A percentile compares a stretch with the other conserved stretches of the same genome.
phyloP scores from a whole-genome alignment of 2,329 filamentous ascomycete genomes.

The Exophiala sp. region DNA sequence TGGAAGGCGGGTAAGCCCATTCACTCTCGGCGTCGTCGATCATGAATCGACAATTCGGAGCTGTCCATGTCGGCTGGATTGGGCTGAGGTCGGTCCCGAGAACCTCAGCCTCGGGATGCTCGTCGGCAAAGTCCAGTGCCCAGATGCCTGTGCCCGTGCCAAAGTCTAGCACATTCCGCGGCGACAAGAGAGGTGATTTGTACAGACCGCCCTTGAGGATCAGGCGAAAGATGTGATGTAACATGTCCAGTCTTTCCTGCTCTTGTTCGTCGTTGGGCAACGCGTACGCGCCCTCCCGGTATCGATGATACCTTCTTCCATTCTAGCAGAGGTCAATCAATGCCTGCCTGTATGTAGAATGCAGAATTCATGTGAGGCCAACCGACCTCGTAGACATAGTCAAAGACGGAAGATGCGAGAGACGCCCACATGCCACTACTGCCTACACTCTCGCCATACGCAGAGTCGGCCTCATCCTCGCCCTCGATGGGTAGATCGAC shows the following conservation, averaged over 20 bases:
- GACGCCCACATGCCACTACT: not conserved
- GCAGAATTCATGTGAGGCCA: no score
- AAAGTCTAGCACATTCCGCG: constrained; percentile 32
- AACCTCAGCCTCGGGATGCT: constrained; percentile 27
- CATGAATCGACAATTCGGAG: constrained; percentile 51
- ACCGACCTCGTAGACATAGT: constrained; percentile 14
- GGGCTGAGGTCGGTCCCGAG: constrained; percentile 26
- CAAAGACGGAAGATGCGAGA: constrained; percentile 8
- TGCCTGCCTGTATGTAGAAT: no score
- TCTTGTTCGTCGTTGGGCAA: constrained; percentile 35
- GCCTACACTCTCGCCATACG: constrained; percentile 4
- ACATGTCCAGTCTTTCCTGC: constrained; percentile 29
- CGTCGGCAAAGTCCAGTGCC: constrained; percentile 39
- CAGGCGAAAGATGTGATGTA: constrained; percentile 12
- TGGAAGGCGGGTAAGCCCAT: constrained; percentile 47
- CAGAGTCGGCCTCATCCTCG: not conserved
- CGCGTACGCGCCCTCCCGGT: constrained; percentile 37
- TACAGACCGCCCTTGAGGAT: constrained; percentile 25
- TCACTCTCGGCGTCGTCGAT: constrained; percentile 54
- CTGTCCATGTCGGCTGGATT: constrained; percentile 35
- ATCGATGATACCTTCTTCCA: constrained; percentile 40
- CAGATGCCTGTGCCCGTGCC: constrained; percentile 35
- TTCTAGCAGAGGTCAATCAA: constrained; percentile 31
- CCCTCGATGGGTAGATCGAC: not conserved
- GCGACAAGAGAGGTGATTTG: constrained; percentile 25